Conservation (phyloP, 2,329 filamentous ascomycete species). For the Aspergillus sp. region DNA sequence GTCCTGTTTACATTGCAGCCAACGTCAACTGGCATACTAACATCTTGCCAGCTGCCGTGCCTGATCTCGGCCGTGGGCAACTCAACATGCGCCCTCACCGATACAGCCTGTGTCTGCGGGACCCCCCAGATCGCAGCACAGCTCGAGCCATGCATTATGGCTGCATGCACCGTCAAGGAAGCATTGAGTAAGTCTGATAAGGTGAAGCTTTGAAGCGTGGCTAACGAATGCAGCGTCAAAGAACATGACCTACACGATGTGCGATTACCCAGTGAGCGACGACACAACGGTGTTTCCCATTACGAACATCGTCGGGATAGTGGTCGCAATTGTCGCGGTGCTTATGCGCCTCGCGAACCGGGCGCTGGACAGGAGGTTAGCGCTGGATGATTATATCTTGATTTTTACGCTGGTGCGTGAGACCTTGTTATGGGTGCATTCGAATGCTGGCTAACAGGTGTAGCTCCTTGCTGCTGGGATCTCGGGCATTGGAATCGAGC, state of each 20-base stretch:
- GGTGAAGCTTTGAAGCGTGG: not conserved
- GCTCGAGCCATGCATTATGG: not conserved
- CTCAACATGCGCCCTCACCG: conserved; percentile 1
- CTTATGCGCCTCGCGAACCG: not conserved
- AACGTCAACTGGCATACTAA: not conserved
- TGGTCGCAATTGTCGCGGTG: not conserved
- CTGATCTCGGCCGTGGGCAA: not conserved
- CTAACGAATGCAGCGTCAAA: not conserved
- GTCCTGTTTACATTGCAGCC: not conserved
- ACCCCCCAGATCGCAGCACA: not conserved
- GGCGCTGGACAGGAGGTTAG: not conserved
- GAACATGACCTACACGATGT: not conserved
- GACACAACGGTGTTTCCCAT: not conserved
- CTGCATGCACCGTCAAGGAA: not conserved
- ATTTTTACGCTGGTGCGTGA: not conserved
- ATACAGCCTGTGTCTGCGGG: conserved; percentile 1
- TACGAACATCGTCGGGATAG: not conserved
- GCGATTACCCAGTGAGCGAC: not conserved
- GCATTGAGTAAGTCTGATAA: not conserved
- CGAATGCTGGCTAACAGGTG: not conserved
- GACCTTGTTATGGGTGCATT: too few species aligned
- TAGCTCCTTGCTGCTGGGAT: not conserved
- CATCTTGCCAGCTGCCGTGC: not conserved
- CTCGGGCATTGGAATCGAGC: not conserved
- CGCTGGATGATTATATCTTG: conserved; percentile 1